A percentile compares a stretch with the other conserved stretches of the same genome.
phyloP scores from a whole-genome alignment of 1,284 basidiomycete species.

The Fistulina hepatica region DNA sequence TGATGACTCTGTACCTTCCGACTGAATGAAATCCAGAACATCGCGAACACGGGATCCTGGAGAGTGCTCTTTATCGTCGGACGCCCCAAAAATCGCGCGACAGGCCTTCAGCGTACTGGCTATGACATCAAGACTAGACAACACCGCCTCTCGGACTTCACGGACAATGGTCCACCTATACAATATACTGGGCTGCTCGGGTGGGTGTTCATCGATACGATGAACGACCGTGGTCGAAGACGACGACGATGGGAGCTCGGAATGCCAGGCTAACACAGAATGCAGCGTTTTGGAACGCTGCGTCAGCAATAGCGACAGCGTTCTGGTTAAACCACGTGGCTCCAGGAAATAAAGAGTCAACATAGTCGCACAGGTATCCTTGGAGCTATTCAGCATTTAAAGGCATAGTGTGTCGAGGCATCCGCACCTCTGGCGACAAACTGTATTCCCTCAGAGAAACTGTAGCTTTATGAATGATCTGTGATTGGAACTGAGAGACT shows the following conservation, averaged over 20 bases:
- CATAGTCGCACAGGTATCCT: constrained; percentile 68
- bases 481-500: constrained; percentile 70
- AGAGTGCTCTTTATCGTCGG: constrained; percentile 26
- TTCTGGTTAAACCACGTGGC: constrained; percentile 64
- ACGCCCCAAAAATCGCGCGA: constrained; percentile 44
- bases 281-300: constrained; percentile 64
- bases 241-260: constrained; percentile 15
- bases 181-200: too few species aligned
- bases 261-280: constrained; percentile 30
- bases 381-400: constrained; percentile 10
- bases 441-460: constrained; percentile 54
- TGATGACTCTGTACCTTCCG: constrained; percentile 25
- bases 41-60: constrained; percentile 39
- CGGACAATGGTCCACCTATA: too few species aligned
- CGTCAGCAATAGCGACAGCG: constrained; percentile 54
- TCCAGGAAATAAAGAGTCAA: constrained; percentile 78
- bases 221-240: constrained; percentile 5
- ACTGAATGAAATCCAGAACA: constrained; percentile 49
- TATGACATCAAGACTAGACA: constrained; percentile 41
- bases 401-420: constrained; percentile 3
- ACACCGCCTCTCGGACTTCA: constrained; percentile 41
- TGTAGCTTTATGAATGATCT: constrained; percentile 77
- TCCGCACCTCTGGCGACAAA: constrained; percentile 35
- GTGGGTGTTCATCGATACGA: constrained; percentile 17
- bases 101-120: constrained; percentile 41